phyloP scores from a whole-genome alignment of 2,329 filamentous ascomycete species.

The Bipolaris sorokiniana region DNA sequence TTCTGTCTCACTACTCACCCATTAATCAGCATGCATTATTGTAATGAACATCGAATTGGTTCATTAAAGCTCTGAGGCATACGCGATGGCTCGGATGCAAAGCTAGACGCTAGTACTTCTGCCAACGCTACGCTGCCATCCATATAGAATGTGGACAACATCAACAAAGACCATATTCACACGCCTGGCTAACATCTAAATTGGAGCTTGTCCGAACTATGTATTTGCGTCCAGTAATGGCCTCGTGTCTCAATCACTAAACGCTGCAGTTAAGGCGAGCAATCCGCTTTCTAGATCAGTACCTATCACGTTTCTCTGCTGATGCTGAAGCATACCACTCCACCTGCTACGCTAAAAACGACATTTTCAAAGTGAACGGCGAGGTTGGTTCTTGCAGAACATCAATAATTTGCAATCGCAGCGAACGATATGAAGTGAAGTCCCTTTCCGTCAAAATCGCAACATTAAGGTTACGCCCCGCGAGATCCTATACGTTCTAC shows the following conservation, averaged over 20 bases:
- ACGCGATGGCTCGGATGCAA: not conserved
- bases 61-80: not conserved
- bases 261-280: not conserved
- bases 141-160: slow-evolving; percentile 2
- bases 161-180: not conserved
- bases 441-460: too few relatives aligned
- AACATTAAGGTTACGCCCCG: too few relatives aligned
- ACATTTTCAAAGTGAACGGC: not conserved
- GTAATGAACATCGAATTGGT: not conserved
- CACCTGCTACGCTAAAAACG: not conserved
- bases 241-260: slow-evolving; percentile 2
- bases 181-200: not conserved
- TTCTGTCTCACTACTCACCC: not conserved
- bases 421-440: too few relatives aligned
- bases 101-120: not conserved
- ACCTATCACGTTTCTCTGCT: slow-evolving; percentile 3
- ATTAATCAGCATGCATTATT: not conserved
- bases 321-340: not conserved
- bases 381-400: too few relatives aligned
- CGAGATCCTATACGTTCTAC: not conserved
- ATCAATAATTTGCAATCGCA: too few relatives aligned
- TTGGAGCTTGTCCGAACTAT: not conserved
- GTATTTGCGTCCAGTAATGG: not conserved
- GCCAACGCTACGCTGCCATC: slow-evolving; percentile 1
- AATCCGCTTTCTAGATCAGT: not conserved